A percentile compares a stretch with the other conserved stretches of the same genome.
Conservation (phyloP, 805 yeast species). For the Lipomyces orientalis region DNA sequence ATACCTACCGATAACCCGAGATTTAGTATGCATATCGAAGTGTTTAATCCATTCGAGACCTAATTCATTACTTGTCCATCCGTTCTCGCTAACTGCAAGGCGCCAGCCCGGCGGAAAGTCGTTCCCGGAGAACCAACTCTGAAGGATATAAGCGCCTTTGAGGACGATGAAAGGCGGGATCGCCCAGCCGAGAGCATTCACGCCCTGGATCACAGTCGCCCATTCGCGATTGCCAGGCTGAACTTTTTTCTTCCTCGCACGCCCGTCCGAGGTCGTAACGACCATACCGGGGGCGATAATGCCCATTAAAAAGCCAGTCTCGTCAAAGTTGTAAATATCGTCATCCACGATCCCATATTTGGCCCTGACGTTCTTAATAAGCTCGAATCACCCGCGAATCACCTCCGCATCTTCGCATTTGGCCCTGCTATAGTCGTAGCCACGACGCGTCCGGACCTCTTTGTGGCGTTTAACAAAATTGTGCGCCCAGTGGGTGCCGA, state of each 20-base stretch:
- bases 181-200: constrained; percentile 26
- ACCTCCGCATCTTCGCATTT: not conserved
- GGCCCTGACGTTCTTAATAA: not conserved
- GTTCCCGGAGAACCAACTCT: constrained; percentile 11
- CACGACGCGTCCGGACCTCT: not conserved
- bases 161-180: constrained; percentile 20
- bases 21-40: constrained; percentile 14
- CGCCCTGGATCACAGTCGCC: constrained; percentile 2
- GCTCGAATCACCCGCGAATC: not conserved
- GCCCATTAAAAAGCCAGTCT: constrained; percentile 3
- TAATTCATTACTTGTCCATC: constrained; percentile 13
- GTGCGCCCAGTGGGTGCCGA: not conserved
- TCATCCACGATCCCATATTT: constrained; percentile 5
- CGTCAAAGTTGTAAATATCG: constrained; percentile 9
- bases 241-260: not conserved
- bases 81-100: constrained; percentile 1
- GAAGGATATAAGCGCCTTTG: constrained; percentile 7
- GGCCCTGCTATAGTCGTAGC: not conserved
- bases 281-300: constrained; percentile 3
- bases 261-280: constrained; percentile 6
- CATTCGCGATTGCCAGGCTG: constrained; percentile 4
- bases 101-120: constrained; percentile 14
- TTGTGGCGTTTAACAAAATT: not conserved
- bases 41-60: constrained; percentile 13
- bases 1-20: constrained; percentile 13